These are phyloP conservation scores for Magnusiomyces tetraspermus DNA, from an alignment of 1,139 yeast genomes.

Conservation along the genomic window DNA sequence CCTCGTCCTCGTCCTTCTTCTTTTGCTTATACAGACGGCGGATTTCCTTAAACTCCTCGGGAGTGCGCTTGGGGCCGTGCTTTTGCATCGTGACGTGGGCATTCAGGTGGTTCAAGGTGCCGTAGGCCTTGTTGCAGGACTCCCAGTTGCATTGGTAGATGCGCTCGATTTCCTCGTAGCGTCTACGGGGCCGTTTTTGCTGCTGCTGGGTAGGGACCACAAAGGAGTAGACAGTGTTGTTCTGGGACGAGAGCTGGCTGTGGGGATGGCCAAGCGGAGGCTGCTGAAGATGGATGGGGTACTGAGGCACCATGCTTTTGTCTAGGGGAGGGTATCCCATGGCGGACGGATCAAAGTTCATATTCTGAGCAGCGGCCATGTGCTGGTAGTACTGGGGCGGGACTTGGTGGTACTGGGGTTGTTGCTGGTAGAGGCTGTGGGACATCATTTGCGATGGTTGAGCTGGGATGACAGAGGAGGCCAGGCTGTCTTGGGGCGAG, in stretches of 20 bases:
- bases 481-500: too few species aligned
- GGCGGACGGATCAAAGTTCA: neutral
- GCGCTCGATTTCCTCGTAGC: constrained; percentile 62
- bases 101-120: constrained; percentile 66
- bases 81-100: constrained; percentile 65
- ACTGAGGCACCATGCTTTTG: neutral
- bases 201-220: neutral
- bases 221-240: constrained; percentile 15
- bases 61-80: constrained; percentile 61
- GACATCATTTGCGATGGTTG: too few species aligned
- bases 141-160: constrained; percentile 52
- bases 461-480: too few species aligned
- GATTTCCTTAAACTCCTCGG: constrained; percentile 54
- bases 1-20: constrained; percentile 20
- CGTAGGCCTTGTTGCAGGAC: constrained; percentile 62
- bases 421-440: too few species aligned
- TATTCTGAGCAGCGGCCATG: neutral
- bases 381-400: neutral
- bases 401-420: too few species aligned
- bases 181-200: constrained; percentile 35
- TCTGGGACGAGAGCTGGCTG: constrained; percentile 20
- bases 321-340: neutral
- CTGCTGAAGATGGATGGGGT: neutral
- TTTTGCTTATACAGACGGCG: constrained; percentile 30
- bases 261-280: neutral